Conservation (phyloP, 306 rosid species). For the Arachis stenosperma region DNA sequence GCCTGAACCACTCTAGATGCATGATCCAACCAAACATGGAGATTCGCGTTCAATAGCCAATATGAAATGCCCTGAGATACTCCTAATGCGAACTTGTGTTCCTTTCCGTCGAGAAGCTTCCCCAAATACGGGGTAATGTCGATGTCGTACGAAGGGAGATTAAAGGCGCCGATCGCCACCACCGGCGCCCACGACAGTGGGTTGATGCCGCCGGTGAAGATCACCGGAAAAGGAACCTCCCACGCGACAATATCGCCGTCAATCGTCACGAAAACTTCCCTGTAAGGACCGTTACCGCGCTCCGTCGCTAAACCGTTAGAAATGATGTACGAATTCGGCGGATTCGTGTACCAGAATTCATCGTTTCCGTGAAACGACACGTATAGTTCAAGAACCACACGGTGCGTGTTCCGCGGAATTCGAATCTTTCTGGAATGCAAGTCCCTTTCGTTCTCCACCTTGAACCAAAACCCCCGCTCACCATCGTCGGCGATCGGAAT, state of each 20-base stretch:
- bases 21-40: slow-evolving; percentile 81
- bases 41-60: slow-evolving; percentile 84
- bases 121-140: slow-evolving; percentile 82
- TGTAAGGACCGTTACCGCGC: slow-evolving; percentile 75
- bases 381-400: slow-evolving; percentile 62
- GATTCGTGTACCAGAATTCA: slow-evolving; percentile 91
- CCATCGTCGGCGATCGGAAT: slow-evolving; percentile 69
- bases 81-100: slow-evolving; percentile 68
- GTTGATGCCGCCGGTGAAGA: slow-evolving; percentile 81
- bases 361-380: slow-evolving; percentile 85
- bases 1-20: slow-evolving; percentile 50
- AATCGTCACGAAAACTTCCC: slow-evolving; percentile 66
- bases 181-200: slow-evolving; percentile 83
- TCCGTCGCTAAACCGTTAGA: slow-evolving; percentile 57
- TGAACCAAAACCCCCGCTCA: slow-evolving; percentile 72
- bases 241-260: slow-evolving; percentile 69
- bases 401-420: slow-evolving; percentile 63
- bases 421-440: slow-evolving; percentile 40
- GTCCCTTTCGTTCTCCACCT: slow-evolving; percentile 53
- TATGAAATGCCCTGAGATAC: slow-evolving; percentile 64
- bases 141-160: slow-evolving; percentile 67
- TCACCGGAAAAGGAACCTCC: slow-evolving; percentile 83
- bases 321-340: slow-evolving; percentile 63
- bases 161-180: slow-evolving; percentile 82
- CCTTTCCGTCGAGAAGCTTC: slow-evolving; percentile 55